These are phyloP conservation scores for Cairneyella variabilis DNA, from an alignment of 495 filamentous ascomycete species.

Conservation along the genomic window DNA sequence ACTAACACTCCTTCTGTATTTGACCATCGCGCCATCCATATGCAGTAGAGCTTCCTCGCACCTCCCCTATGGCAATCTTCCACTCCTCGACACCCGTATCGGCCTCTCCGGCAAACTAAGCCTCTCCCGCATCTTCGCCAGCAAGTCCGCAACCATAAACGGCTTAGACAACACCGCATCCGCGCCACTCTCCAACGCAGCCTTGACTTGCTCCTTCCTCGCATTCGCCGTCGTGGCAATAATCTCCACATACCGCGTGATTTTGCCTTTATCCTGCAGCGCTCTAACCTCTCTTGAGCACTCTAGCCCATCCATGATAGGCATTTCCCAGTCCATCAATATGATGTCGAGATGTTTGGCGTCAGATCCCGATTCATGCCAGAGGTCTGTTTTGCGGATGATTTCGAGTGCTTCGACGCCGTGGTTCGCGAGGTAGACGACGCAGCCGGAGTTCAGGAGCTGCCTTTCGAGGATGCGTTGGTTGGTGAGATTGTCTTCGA, in stretches of 20 bases:
- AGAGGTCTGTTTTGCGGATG: slow-evolving; percentile 31
- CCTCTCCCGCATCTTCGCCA: slow-evolving; percentile 11
- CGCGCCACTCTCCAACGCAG: slow-evolving; percentile 64
- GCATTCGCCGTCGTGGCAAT: slow-evolving; percentile 77
- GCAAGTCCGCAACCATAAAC: slow-evolving; percentile 38
- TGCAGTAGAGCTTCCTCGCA: no score
- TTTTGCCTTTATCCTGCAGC: slow-evolving; percentile 49
- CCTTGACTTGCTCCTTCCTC: slow-evolving; percentile 57
- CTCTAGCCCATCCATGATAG: slow-evolving; percentile 77
- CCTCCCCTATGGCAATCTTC: no score
- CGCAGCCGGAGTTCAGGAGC: slow-evolving; percentile 58
- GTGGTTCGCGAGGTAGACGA: slow-evolving; percentile 66
- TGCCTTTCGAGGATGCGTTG: slow-evolving; percentile 64
- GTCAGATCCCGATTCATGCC: background rate
- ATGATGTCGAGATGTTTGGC: slow-evolving; percentile 56
- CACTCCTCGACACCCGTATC: no score
- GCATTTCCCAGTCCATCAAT: slow-evolving; percentile 86
- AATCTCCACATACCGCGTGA: slow-evolving; percentile 59
- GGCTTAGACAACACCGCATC: slow-evolving; percentile 82
- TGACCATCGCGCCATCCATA: no score
- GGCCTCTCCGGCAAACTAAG: slow-evolving; percentile 1
- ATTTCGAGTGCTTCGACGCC: slow-evolving; percentile 69
- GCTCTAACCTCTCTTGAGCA: slow-evolving; percentile 66
- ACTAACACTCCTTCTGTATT: no score
- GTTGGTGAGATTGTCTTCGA: slow-evolving; percentile 66